These are phyloP conservation scores for Breviolum minutum DNA, from an alignment of 73 alveolate species.

Conservation along the genomic window DNA sequence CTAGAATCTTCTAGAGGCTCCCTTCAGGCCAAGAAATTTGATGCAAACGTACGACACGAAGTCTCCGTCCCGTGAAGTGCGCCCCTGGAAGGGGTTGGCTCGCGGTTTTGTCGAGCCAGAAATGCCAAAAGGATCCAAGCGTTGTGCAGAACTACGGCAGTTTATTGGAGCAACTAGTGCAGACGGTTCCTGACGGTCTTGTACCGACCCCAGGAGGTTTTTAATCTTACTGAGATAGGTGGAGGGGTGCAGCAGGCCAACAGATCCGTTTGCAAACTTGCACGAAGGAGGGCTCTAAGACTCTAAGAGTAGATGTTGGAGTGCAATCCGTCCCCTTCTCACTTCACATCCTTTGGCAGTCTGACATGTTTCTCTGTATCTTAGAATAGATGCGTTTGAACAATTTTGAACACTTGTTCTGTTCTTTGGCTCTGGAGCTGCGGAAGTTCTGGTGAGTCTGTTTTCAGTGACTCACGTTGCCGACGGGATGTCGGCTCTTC, in stretches of 20 bases:
- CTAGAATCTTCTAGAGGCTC: too few relatives aligned
- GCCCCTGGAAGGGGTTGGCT: background rate
- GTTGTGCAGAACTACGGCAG: conserved; percentile 97
- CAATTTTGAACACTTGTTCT: background rate
- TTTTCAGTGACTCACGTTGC: background rate
- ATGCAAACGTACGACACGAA: background rate
- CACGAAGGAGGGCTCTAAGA: too few relatives aligned
- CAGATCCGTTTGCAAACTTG: too few relatives aligned
- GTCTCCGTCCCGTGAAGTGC: background rate
- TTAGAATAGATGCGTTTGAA: too few relatives aligned
- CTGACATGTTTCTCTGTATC: too few relatives aligned
- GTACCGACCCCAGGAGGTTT: background rate
- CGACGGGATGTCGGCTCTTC: too few relatives aligned
- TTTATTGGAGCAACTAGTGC: conserved; percentile 96
- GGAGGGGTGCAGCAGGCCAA: too few relatives aligned
- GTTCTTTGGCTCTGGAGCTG: background rate
- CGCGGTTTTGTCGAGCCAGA: background rate
- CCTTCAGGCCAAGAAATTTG: background rate
- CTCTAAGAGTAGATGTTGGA: too few relatives aligned
- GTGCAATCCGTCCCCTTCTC: too few relatives aligned
- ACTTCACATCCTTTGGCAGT: too few relatives aligned
- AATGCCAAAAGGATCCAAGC: conserved; percentile 95
- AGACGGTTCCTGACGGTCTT: conserved; percentile 97
- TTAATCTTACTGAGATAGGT: too few relatives aligned
- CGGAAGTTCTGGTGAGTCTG: background rate